Base-by-base conservation (phyloP, 495 filamentous ascomycete species). In the Daldinia loculata region DNA sequence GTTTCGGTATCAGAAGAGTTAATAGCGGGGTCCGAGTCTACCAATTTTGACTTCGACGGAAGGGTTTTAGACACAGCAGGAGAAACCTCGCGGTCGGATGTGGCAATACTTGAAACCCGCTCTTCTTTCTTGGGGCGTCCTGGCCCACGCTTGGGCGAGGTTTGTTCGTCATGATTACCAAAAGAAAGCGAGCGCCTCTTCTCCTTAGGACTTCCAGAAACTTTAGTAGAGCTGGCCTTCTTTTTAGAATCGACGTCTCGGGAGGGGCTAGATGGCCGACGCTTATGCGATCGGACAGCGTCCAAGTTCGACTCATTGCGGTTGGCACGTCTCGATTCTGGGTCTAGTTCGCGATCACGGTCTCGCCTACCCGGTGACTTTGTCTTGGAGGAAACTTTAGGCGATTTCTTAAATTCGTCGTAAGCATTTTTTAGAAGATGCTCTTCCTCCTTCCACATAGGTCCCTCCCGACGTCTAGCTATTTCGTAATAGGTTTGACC, bases 371-470 rank as follows among this genome's bases (percentile, higher is more conserved):
- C 89, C 17, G 88, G 89, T 24, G 83, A 79, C 78, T 70, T 65
- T 61, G 80, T 74, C 79, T 86, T 82, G 22, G 56, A 58, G 7
- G 77, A 68, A 41, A 75, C 70, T 34, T 84, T 83, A 50, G 85
- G 80, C 2, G 72, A 71, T 67, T 85, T 83, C 52, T 76, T 81
- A 73, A 85, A 87, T 22, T 88, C 86, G 43, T 97, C 91, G 67
- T 90, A 95, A 5, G 93, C 92, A 38, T 88, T 82, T 76, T 93
- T 92, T 51, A 99, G 79, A 51, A 96, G 80, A n/a, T 91, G 85
- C 59, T 90, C 88, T 77, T 99, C 95, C 69, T 94, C 90, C 75
- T 94, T 89, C 95, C 94, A 98, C 58, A 90, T 88, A 39, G 93
- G 91, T 1, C 95, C 94, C 61, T 89, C 88, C 41, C 93, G 89